These are phyloP conservation scores for Leucosporidium yakuticum DNA, from an alignment of 768 basidiomycete genomes.

Conservation along the genomic window DNA sequence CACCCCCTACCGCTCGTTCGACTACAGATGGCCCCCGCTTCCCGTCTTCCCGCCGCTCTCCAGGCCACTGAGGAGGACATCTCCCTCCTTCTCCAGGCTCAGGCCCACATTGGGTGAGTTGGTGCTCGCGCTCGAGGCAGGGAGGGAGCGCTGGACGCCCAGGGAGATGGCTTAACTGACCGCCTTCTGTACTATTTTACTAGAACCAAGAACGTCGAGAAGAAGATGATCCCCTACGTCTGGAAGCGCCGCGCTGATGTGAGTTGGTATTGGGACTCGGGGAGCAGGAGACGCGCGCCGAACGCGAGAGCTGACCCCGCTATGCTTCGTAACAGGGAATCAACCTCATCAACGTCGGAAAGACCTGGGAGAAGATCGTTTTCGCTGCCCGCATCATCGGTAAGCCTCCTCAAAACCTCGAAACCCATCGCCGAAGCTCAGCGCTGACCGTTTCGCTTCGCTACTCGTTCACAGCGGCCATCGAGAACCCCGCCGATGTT, in stretches of 20 bases:
- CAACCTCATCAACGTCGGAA: slow-evolving; percentile 95
- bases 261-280: slow-evolving; percentile 40
- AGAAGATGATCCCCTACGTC: slow-evolving; percentile 97
- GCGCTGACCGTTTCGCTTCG: not conserved
- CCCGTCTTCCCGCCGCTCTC: slow-evolving; percentile 89
- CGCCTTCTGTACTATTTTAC: not conserved
- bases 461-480: slow-evolving; percentile 38
- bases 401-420: slow-evolving; percentile 56
- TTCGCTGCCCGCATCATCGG: slow-evolving; percentile 56
- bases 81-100: slow-evolving; percentile 85
- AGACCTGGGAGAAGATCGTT: slow-evolving; percentile 99
- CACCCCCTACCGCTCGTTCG: not conserved
- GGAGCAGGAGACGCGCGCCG: not conserved
- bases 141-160: not conserved
- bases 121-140: slow-evolving; percentile 1
- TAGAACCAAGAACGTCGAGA: slow-evolving; percentile 92
- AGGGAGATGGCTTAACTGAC: not conserved
- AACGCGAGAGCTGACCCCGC: not conserved
- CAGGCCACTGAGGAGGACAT: slow-evolving; percentile 97
- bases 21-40: slow-evolving; percentile 41
- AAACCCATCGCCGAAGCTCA: not conserved
- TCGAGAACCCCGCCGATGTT: slow-evolving; percentile 97
- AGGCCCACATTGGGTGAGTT: slow-evolving; percentile 69
- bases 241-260: slow-evolving; percentile 95
- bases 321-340: slow-evolving; percentile 57